A percentile compares a stretch with the other conserved stretches of the same genome.
Conservation (phyloP, 2,329 filamentous ascomycete species). For the Magnaporthales sp. region DNA sequence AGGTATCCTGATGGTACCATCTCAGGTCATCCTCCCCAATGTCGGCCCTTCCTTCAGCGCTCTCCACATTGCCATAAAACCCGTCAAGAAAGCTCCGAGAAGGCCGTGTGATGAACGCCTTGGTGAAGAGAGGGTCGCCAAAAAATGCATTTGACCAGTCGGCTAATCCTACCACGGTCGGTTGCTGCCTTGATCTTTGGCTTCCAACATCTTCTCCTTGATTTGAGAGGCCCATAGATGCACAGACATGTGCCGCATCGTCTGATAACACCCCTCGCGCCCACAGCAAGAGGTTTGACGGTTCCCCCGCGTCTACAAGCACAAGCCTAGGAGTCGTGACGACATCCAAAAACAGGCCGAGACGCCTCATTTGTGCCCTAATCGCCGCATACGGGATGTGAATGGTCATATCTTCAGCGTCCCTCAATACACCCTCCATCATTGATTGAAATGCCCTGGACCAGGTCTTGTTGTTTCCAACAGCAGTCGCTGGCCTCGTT, state of each 20-base stretch:
- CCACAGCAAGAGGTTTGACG: constrained; percentile 38
- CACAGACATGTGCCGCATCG: background rate
- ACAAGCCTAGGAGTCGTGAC: constrained; percentile 44
- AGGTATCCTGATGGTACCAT: constrained; percentile 21
- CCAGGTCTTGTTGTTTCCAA: constrained; percentile 34
- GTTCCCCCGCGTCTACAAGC: constrained; percentile 41
- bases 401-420: constrained; percentile 52
- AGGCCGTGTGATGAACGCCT: constrained; percentile 35
- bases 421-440: constrained; percentile 46
- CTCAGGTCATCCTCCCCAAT: no score
- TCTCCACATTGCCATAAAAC: constrained; percentile 24
- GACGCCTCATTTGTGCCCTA: constrained; percentile 39
- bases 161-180: constrained; percentile 36
- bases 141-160: constrained; percentile 53
- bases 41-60: constrained; percentile 1
- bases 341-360: constrained; percentile 40
- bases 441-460: constrained; percentile 46
- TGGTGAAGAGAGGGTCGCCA: constrained; percentile 48
- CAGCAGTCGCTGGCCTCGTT: background rate
- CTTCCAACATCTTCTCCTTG: background rate
- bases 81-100: constrained; percentile 37
- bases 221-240: background rate
- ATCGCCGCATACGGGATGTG: constrained; percentile 48
- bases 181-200: background rate
- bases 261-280: background rate